Evolutionary conservation across 2,329 filamentous ascomycete species (phyloP).

Genomic region (Penicillium sp.): DNA sequence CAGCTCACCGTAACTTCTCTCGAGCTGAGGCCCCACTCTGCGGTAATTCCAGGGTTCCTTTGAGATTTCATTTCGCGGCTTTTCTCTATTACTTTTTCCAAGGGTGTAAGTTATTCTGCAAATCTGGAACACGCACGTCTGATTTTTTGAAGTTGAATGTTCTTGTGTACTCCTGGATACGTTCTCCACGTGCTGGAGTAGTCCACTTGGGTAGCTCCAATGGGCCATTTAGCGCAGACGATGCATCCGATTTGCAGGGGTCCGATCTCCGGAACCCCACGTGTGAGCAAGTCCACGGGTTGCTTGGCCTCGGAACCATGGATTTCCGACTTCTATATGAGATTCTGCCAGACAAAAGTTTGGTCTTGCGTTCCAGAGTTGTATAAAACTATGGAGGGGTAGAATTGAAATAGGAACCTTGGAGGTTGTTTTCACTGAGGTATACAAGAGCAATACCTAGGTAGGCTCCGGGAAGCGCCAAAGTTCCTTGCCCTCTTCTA

Average conservation of each 20-base stretch:
- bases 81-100: neutral
- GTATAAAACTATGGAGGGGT: too few relatives aligned
- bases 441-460: too few relatives aligned
- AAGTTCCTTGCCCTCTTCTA: too few relatives aligned
- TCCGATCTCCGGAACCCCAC: conserved; percentile 32
- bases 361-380: too few relatives aligned
- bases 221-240: conserved; percentile 14
- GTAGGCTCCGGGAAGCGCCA: too few relatives aligned
- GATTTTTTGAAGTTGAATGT: too few relatives aligned
- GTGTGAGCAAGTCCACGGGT: conserved; percentile 29
- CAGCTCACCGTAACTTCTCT: conserved; percentile 5
- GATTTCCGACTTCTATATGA: neutral
- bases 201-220: conserved; percentile 3
- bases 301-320: conserved; percentile 11
- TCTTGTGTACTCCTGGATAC: neutral
- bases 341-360: neutral
- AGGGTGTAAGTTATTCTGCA: too few relatives aligned
- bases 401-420: too few relatives aligned
- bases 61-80: neutral
- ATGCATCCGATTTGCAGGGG: conserved; percentile 8
- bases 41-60: neutral
- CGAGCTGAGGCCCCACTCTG: neutral
- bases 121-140: too few relatives aligned
- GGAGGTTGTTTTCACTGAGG: too few relatives aligned
- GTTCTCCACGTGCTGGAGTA: conserved; percentile 9